These are phyloP conservation scores for Colletotrichum spinosum DNA, from an alignment of 2,329 filamentous ascomycete genomes.

Conservation along the genomic window DNA sequence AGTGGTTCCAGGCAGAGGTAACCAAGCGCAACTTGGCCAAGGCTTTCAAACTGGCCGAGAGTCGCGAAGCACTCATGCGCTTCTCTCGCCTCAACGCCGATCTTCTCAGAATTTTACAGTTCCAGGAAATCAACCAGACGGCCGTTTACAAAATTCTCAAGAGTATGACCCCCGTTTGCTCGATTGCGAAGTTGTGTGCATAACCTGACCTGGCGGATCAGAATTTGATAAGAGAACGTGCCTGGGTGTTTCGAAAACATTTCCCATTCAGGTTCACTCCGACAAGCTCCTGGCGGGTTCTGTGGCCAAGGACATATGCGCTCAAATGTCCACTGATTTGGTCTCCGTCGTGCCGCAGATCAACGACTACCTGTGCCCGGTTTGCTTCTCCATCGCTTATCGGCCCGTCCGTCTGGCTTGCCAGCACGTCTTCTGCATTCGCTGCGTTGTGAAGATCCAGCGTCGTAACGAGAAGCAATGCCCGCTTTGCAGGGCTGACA, in stretches of 20 bases:
- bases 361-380: constrained; percentile 86
- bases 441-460: constrained; percentile 85
- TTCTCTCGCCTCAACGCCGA: constrained; percentile 81
- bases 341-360: constrained; percentile 81
- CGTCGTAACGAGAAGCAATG: constrained; percentile 75
- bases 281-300: constrained; percentile 72
- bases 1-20: constrained; percentile 79
- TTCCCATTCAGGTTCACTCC: constrained; percentile 69
- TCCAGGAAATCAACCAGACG: constrained; percentile 84
- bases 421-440: constrained; percentile 83
- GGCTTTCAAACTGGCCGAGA: constrained; percentile 75
- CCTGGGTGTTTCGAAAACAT: constrained; percentile 73
- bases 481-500: constrained; percentile 80
- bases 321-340: constrained; percentile 78
- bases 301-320: constrained; percentile 81
- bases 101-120: constrained; percentile 83
- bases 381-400: constrained; percentile 84
- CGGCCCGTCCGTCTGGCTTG: constrained; percentile 83
- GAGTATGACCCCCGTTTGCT: constrained; percentile 61
- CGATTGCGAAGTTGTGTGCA: neutral
- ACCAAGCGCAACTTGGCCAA: constrained; percentile 67
- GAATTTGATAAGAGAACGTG: constrained; percentile 90
- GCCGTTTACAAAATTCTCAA: constrained; percentile 88
- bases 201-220: constrained; percentile 48
- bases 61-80: constrained; percentile 70